Evolutionary conservation across 352 stramenopile species (phyloP), one percentile per base, ranked within the genome.

Genomic region (Pelagophyceae sp.): DNA sequence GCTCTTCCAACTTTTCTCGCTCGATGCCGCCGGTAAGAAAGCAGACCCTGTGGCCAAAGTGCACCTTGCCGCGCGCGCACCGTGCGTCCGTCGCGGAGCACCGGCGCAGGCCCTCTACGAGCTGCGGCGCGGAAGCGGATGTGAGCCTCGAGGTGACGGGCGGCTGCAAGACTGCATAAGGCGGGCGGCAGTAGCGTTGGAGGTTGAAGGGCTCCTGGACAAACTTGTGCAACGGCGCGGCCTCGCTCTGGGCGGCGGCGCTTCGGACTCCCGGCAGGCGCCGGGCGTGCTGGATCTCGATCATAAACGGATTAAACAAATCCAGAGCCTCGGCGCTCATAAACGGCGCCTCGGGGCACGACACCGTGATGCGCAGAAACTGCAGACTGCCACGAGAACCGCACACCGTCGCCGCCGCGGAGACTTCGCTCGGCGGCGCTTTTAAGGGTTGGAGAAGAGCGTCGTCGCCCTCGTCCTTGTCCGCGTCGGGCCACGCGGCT

Each of bases 151-250:
- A 70, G n/a, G 32, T 35, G 38, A 54, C 33, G 38, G 76, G 40
- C 3, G 64, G 58, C 1, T 51, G 29, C 0, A 77, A n/a, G 51
- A 78, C 60, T 32, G 33, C 37, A n/a, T 72, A 80, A 19, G 50
- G 37, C n/a, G 15, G 35, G 15, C 33, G 67, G 76, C 58, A 69
- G 38, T 80, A 70, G 32, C 38, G n/a, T 23, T 60, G 69, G 27
- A 80, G 70, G 76, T 78, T 67, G 35, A 32, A 27, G 17, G 29
- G 19, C n/a, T 37, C 60, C 25, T 80, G 38, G 17, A 80, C 67
- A 25, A 67, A 80, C 51, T 80, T 74, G 11, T 77, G 17, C 54
- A 65, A 32, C 23, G 64, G 54, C 1, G 54, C 35, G 27, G 35
- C 19, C 15, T 40, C 71, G 0, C 50, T 71, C 31, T 38, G 54